Evolutionary conservation across 2,329 filamentous ascomycete genomes (phyloP).

Genomic region (Cladobotryum mycophilum): DNA sequence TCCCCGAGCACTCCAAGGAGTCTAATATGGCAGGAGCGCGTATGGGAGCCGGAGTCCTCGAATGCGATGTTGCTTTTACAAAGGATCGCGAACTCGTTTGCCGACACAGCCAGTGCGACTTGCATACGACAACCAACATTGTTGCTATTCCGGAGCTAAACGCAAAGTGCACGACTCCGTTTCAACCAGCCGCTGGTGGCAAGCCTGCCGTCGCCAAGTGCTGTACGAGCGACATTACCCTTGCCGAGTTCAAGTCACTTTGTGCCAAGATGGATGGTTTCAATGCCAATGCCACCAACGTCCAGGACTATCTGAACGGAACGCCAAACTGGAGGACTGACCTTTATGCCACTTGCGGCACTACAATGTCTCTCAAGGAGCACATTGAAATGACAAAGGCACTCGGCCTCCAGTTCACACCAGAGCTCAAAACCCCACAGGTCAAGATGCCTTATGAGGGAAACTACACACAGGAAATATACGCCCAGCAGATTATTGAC

Average conservation of each 20-base stretch:
- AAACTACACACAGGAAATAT: slow-evolving; percentile 58
- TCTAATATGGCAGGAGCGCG: slow-evolving; percentile 56
- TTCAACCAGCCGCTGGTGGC: slow-evolving; percentile 48
- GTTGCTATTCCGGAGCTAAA: slow-evolving; percentile 54
- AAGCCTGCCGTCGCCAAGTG: slow-evolving; percentile 54
- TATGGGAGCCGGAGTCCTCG: slow-evolving; percentile 61
- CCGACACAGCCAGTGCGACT: slow-evolving; percentile 60
- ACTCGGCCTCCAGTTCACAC: slow-evolving; percentile 56
- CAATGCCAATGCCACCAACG: slow-evolving; percentile 52
- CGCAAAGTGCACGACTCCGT: slow-evolving; percentile 57
- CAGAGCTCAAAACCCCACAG: slow-evolving; percentile 61
- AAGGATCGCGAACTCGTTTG: slow-evolving; percentile 60
- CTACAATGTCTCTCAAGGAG: slow-evolving; percentile 54
- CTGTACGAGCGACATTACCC: slow-evolving; percentile 66
- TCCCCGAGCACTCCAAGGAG: slow-evolving; percentile 58
- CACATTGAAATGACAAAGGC: slow-evolving; percentile 54
- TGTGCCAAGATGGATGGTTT: slow-evolving; percentile 66
- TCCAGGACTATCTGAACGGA: slow-evolving; percentile 50
- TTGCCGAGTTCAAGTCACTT: slow-evolving; percentile 59
- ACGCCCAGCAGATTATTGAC: slow-evolving; percentile 59
- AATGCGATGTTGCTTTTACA: slow-evolving; percentile 64
- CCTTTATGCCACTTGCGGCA: slow-evolving; percentile 58
- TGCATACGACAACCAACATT: slow-evolving; percentile 65
- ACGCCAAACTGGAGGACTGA: slow-evolving; percentile 59
- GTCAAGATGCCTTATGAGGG: slow-evolving; percentile 64